Base-by-base conservation (phyloP, 2,329 filamentous ascomycete genomes). In the Fusarium nisikadoi region DNA sequence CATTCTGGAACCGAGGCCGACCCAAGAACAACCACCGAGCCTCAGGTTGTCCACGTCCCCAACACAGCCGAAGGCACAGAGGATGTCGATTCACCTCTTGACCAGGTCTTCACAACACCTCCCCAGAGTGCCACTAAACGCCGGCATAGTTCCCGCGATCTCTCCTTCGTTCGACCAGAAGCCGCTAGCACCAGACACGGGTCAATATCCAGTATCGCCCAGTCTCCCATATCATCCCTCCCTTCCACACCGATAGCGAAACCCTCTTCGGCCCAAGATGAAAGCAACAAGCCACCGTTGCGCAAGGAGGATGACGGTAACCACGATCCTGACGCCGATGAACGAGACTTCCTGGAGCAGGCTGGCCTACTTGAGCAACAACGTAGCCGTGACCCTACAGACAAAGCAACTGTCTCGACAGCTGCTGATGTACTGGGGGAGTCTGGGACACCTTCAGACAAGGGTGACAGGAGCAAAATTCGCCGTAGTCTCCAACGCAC, bases 401-500 rank as follows among this genome's bases (percentile, higher is more conserved):
- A 82, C 68, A 81, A 73, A 77, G 78, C 65, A 76, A 83, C 77
- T 67, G 81, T 68, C 62, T 80, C 72, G 73, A 84, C 72, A 41
- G 79, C 70, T 59, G 80, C 68, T 63, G 84, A 77, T 23, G 74
- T 70, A 19, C 76, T 79, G 13, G 76, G 77, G 2, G 76, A 78
- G 45, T 58, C 75, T 31, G 81, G 81, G 42, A 77, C 81, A 23
- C 81, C 83, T 10, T 68, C 73, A 29, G 84, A 87, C 27, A 82
- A 82, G 56, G 81, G 85, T 47, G 90, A 92, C 46, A 87, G 86
- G 71, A 91, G 86, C 63, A 94, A 92, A 79, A 91, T 95, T 55
- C 91, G 95, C 29, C 91, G 94, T 69, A 97, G 94, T 79, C 84
- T 98, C 19, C 95, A 98, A 76, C 93, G 94, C 63, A 97, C 95